Conservation (phyloP, 2,329 filamentous ascomycete genomes). For the Dendryphion nanum region DNA sequence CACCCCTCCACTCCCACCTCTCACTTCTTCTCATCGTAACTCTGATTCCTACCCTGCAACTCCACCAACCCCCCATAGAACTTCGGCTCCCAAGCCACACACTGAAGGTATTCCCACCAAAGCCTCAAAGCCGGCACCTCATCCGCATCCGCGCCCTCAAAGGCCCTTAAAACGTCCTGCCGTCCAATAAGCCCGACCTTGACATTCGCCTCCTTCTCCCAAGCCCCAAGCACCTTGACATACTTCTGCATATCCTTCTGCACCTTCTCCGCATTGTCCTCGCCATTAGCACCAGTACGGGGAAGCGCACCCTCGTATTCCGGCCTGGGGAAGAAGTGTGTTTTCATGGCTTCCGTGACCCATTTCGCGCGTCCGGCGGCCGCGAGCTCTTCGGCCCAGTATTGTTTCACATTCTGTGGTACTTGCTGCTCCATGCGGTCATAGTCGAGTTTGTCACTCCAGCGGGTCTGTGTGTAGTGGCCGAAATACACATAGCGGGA, state of each 20-base stretch:
- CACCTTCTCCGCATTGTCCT: conserved; percentile 19
- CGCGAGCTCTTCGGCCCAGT: conserved; percentile 42
- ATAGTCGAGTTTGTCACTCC: conserved; percentile 45
- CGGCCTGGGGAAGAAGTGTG: conserved; percentile 45
- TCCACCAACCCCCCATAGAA: conserved; percentile 44
- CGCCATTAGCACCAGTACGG: conserved; percentile 11
- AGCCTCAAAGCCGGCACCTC: conserved; percentile 43
- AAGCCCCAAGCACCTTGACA: conserved; percentile 33
- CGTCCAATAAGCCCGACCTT: conserved; percentile 36
- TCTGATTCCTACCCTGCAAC: conserved; percentile 6
- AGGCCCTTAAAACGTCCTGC: conserved; percentile 40
- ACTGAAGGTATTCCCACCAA: conserved; percentile 50
- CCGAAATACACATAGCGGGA: conserved; percentile 44
- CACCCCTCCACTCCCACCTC: too few species aligned
- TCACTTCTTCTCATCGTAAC: too few species aligned
- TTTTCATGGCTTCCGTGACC: conserved; percentile 42
- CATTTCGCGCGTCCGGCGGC: conserved; percentile 37
- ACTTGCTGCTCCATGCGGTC: conserved; percentile 41
- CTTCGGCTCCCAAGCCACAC: conserved; percentile 39
- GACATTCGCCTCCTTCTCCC: conserved; percentile 41
- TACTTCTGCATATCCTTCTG: conserved; percentile 32
- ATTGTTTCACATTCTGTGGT: conserved; percentile 37
- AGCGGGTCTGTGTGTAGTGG: conserved; percentile 46
- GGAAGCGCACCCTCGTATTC: conserved; percentile 38
- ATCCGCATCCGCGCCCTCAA: conserved; percentile 42